Percentiles rank a stretch among this genome's conserved stretches.
phyloP scores from a whole-genome alignment of 768 basidiomycete species.

The Rubroboletus satanas region DNA sequence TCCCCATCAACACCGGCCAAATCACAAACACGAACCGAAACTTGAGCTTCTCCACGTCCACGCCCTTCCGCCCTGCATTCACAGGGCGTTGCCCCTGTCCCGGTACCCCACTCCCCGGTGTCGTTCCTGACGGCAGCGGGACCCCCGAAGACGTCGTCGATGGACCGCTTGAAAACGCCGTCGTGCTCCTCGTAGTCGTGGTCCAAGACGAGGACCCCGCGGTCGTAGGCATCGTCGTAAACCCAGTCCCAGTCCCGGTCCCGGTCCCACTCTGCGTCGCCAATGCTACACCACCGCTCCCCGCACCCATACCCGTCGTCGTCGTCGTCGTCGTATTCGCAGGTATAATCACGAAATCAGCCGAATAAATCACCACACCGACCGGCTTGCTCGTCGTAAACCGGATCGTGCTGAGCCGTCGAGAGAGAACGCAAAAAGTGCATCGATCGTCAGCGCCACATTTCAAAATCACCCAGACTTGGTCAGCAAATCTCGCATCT shows the following conservation, averaged over 20 bases:
- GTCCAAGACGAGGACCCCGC: slow-evolving; percentile 5
- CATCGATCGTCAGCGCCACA: background rate
- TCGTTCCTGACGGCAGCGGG: slow-evolving; percentile 11
- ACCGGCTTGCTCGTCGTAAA: slow-evolving; percentile 30
- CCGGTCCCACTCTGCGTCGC: slow-evolving; percentile 7
- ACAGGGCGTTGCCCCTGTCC: slow-evolving; percentile 7
- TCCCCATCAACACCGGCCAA: slow-evolving; percentile 55
- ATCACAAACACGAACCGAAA: slow-evolving; percentile 49
- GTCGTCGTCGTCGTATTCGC: slow-evolving; percentile 12
- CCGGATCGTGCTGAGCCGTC: slow-evolving; percentile 26
- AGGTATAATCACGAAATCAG: slow-evolving; percentile 45
- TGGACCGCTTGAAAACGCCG: background rate
- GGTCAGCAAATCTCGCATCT: slow-evolving; percentile 11
- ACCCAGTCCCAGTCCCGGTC: background rate
- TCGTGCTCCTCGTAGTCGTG: background rate
- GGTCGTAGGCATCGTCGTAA: slow-evolving; percentile 1
- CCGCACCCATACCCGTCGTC: background rate
- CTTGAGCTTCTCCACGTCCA: slow-evolving; percentile 37
- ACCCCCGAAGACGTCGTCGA: slow-evolving; percentile 1
- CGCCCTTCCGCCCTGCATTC: slow-evolving; percentile 19
- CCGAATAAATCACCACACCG: slow-evolving; percentile 41
- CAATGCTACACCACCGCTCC: background rate
- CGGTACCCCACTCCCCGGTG: background rate
- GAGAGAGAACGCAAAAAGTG: background rate
- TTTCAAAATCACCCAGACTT: background rate